Percentiles rank a stretch among this genome's conserved stretches.
These are phyloP conservation scores for Acer negundo DNA, from an alignment of 345 rosid genomes.

Conservation along the genomic window DNA sequence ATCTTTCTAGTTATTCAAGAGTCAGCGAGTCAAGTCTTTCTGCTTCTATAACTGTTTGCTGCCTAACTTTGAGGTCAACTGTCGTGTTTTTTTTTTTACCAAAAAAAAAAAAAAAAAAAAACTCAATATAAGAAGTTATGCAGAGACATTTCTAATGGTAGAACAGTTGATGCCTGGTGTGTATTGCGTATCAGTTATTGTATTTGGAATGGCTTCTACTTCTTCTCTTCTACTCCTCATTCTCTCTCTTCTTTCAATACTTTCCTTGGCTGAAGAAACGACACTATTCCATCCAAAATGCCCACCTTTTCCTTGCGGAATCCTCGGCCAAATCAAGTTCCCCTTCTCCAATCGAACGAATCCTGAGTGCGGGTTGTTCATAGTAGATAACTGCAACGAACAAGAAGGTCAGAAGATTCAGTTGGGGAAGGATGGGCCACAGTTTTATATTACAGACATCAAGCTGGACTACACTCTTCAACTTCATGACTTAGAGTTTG, in stretches of 20 bases:
- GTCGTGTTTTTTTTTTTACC: neutral
- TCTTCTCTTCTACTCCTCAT: neutral
- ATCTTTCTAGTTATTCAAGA: no score
- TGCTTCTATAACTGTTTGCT: neutral
- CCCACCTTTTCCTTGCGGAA: constrained; percentile 27
- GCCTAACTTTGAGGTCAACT: constrained; percentile 10
- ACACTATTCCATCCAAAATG: neutral
- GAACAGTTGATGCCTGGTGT: neutral
- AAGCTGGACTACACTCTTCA: constrained; percentile 29
- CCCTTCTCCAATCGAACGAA: constrained; percentile 20
- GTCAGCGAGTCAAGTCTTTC: no score
- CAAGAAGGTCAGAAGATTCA: constrained; percentile 25
- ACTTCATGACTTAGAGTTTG: constrained; percentile 12
- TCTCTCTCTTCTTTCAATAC: constrained; percentile 4
- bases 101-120: neutral
- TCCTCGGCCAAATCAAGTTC: constrained; percentile 7
- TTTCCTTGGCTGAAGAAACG: neutral
- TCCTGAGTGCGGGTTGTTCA: constrained; percentile 32
- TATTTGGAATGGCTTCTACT: neutral
- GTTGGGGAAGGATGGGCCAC: constrained; percentile 24
- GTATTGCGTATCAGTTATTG: neutral
- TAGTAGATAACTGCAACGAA: constrained; percentile 27
- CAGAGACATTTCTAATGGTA: neutral
- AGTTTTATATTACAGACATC: constrained; percentile 33
- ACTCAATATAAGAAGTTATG: neutral